Base-by-base conservation (phyloP, 2,329 filamentous ascomycete species). In the Pseudogymnoascus sp. region DNA sequence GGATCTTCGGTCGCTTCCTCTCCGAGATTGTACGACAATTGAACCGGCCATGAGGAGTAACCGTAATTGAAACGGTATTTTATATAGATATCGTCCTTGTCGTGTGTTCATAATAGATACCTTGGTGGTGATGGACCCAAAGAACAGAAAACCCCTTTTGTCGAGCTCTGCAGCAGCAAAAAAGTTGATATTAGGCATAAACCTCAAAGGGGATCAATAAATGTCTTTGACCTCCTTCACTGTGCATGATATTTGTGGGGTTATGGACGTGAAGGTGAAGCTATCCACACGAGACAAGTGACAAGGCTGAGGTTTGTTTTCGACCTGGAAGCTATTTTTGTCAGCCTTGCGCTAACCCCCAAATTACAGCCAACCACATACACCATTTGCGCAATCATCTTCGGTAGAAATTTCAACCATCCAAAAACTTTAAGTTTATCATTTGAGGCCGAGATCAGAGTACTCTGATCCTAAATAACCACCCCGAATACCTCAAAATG, bases 401-500 rank as follows among this genome's bases (percentile, higher is more conserved):
- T 40, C 56, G 31, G 31, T 35, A 62, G 44, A 62, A 62, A 62
- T 62, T 62, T 62, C 61, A 59, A 59, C 61, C 40, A 40, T 23
- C 40, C 60, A 50, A 61, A 61, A 61, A 61, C 56, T 60, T 60
- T 25, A 60, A 60, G 37, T 31, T 61, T 61, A 61, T 61, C 60
- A 37, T 60, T 61, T 40, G 60, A 42, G 33, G 38, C 25, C 25
- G 12, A 44, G 60, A 42, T 40, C 60, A 61, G 60, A 60, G 56
- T 16, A 60, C 56, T 60, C 37, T 60, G 31, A 35, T 60, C 56
- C 56, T 40, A 38, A 31, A 16, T 47, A 62, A 28, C 40, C 38
- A 62, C 38, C 23, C 28, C 61, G 23, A 53, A 62, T 62, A 62
- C 23, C 23, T 60, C 18, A 62, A 42, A 59, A 74, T 73, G 72